phyloP scores from a whole-genome alignment of 2,329 filamentous ascomycete genomes.

The Hysterium pulicare region DNA sequence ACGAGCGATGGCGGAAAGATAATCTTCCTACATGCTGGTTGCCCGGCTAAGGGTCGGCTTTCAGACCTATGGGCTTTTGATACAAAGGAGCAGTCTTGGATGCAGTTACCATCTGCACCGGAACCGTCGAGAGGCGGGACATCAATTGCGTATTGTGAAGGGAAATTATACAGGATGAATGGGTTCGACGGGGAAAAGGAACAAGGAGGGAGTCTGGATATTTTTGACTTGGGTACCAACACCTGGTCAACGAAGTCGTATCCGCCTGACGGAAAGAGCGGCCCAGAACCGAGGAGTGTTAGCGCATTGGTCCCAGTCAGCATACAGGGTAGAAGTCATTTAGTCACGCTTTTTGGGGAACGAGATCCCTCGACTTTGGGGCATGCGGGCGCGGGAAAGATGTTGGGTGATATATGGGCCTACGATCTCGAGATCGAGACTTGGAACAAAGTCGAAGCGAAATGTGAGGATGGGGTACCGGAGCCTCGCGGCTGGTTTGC shows the following conservation, averaged over 20 bases:
- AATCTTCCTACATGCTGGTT: constrained; percentile 75
- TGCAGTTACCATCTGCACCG: constrained; percentile 63
- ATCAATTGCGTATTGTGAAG: constrained; percentile 61
- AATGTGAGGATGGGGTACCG: constrained; percentile 29
- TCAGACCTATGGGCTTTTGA: constrained; percentile 78
- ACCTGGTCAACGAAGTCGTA: constrained; percentile 42
- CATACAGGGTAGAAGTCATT: constrained; percentile 31
- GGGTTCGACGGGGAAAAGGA: constrained; percentile 71
- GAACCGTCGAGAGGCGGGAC: constrained; percentile 65
- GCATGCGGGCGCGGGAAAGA: constrained; percentile 55
- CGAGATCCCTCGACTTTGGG: constrained; percentile 52
- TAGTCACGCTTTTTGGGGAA: constrained; percentile 55
- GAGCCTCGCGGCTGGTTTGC: constrained; percentile 53
- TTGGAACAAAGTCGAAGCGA: background rate
- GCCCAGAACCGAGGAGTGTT: constrained; percentile 52
- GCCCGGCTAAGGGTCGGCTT: constrained; percentile 60
- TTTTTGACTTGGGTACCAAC: constrained; percentile 43
- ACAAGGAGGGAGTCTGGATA: constrained; percentile 69
- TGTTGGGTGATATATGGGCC: constrained; percentile 52
- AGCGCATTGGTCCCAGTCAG: constrained; percentile 43
- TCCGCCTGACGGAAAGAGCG: constrained; percentile 42
- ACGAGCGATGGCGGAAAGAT: constrained; percentile 64
- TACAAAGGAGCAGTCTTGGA: constrained; percentile 63
- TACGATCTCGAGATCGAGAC: constrained; percentile 31
- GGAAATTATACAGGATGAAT: constrained; percentile 72